Evolutionary conservation across 768 basidiomycete species (phyloP).

Genomic region (Amanita phalloides): DNA sequence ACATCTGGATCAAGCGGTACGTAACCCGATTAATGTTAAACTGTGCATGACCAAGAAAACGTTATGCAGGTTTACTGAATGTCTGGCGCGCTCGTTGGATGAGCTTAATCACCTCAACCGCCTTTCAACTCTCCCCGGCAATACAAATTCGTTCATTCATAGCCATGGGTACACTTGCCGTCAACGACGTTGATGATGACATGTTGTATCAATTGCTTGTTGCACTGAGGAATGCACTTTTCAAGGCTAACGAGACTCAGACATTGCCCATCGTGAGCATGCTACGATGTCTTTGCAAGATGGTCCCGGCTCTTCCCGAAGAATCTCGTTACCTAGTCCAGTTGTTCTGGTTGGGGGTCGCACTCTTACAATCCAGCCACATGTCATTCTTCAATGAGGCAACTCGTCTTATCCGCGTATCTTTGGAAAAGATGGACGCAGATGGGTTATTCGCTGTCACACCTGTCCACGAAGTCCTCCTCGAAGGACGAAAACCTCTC

Average conservation of each 20-base stretch:
- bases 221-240: conserved; percentile 66
- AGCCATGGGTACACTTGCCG: conserved; percentile 72
- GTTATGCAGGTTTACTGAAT: conserved; percentile 54
- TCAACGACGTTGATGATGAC: conserved; percentile 84
- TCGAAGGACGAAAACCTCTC: conserved; percentile 54
- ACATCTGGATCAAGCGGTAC: conserved; percentile 62
- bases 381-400: conserved; percentile 63
- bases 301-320: conserved; percentile 58
- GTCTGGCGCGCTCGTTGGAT: conserved; percentile 93
- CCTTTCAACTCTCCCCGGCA: conserved; percentile 82
- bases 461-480: conserved; percentile 43
- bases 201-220: conserved; percentile 89
- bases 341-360: conserved; percentile 84
- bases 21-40: conserved; percentile 9
- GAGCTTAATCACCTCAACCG: conserved; percentile 77
- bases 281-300: conserved; percentile 74
- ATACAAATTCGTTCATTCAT: conserved; percentile 86
- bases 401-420: conserved; percentile 50
- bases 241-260: conserved; percentile 57
- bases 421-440: conserved; percentile 52
- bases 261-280: conserved; percentile 73
- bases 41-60: conserved; percentile 1
- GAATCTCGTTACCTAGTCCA: conserved; percentile 64
- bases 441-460: conserved; percentile 46
- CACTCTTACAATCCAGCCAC: conserved; percentile 71